A percentile compares a stretch with the other conserved stretches of the same genome.
Conservation (phyloP, 2,329 filamentous ascomycete genomes). For the Leptodontidium sp. region DNA sequence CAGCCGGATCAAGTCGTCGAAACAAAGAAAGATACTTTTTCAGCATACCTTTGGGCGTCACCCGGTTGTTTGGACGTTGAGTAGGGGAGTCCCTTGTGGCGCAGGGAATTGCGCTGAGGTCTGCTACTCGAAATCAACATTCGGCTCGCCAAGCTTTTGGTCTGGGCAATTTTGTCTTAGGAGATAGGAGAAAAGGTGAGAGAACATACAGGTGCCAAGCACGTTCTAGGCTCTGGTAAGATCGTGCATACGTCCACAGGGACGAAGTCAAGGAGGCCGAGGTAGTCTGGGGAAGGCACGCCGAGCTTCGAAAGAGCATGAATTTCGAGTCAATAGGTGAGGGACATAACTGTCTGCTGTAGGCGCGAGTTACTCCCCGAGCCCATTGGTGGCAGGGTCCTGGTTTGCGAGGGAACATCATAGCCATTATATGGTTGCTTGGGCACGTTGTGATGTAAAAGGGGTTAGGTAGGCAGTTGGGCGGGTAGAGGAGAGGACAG, state of each 20-base stretch:
- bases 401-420: conserved; percentile 16
- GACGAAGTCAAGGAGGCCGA: conserved; percentile 7
- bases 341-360: conserved; percentile 4
- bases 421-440: conserved; percentile 17
- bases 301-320: conserved; percentile 8
- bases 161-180: neutral
- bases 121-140: conserved; percentile 25
- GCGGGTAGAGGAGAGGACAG: neutral
- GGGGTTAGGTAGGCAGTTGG: neutral
- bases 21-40: conserved; percentile 3
- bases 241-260: conserved; percentile 18
- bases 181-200: neutral
- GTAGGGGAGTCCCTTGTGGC: conserved; percentile 19
- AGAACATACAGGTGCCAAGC: conserved; percentile 19
- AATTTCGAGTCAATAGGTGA: conserved; percentile 17
- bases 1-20: neutral
- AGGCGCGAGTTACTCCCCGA: conserved; percentile 7
- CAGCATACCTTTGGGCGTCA: conserved; percentile 22
- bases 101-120: conserved; percentile 15
- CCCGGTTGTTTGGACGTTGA: conserved; percentile 25
- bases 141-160: conserved; percentile 15
- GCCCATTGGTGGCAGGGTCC: conserved; percentile 19
- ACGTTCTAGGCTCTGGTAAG: conserved; percentile 12
- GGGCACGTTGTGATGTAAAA: neutral
- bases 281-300: conserved; percentile 5